Conservation (phyloP, 352 stramenopile species). For the Blastocystis hominis region DNA sequence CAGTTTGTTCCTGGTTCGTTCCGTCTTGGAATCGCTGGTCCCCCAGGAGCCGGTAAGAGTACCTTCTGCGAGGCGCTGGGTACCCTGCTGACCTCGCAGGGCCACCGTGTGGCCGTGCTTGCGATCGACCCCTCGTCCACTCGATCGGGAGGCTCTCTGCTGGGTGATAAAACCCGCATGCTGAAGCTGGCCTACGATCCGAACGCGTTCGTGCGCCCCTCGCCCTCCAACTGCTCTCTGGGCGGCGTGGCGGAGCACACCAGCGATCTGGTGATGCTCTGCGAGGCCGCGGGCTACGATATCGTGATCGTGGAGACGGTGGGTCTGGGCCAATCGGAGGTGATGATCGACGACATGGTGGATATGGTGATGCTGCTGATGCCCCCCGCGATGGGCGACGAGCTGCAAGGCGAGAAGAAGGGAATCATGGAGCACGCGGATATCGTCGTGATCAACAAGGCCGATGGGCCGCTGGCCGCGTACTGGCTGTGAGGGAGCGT, state of each 20-base stretch:
- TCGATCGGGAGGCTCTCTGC: constrained; percentile 83
- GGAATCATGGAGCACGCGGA: constrained; percentile 94
- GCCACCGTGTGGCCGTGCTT: constrained; percentile 81
- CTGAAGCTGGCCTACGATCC: constrained; percentile 78
- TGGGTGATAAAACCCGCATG: constrained; percentile 97
- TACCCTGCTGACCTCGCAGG: constrained; percentile 71
- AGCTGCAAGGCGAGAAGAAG: constrained; percentile 92
- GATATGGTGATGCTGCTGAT: constrained; percentile 90
- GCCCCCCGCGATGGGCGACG: constrained; percentile 83
- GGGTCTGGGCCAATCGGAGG: constrained; percentile 88
- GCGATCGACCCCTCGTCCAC: constrained; percentile 89
- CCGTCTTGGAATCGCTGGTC: constrained; percentile 77
- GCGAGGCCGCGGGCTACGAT: constrained; percentile 81
- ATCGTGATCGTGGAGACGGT: constrained; percentile 92
- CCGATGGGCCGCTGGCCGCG: constrained; percentile 74
- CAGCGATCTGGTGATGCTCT: constrained; percentile 83
- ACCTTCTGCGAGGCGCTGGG: constrained; percentile 91
- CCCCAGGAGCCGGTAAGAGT: constrained; percentile 86
- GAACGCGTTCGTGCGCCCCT: constrained; percentile 81
- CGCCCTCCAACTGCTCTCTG: constrained; percentile 72
- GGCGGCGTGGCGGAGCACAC: constrained; percentile 72
- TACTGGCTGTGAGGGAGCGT: neutral
- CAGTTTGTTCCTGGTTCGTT: constrained; percentile 65
- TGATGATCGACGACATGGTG: constrained; percentile 86
- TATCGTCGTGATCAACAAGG: constrained; percentile 91